A percentile compares a stretch with the other conserved stretches of the same genome.
These are phyloP conservation scores for Crithidia acanthocephali DNA, from an alignment of 208 protist genomes.

Conservation along the genomic window DNA sequence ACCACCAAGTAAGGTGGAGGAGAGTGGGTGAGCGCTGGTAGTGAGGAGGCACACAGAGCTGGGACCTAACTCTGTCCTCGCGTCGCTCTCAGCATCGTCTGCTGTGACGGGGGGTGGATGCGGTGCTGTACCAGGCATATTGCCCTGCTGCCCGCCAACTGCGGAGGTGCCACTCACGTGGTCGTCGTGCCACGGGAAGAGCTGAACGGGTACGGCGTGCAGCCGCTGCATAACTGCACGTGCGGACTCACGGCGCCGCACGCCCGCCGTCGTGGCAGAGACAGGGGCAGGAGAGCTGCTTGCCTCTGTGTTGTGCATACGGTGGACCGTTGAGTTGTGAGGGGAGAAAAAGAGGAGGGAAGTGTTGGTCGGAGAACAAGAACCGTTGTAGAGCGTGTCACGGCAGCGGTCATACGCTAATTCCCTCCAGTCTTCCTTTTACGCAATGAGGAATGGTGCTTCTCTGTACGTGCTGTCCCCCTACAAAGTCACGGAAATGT, in stretches of 20 bases:
- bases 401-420: no score
- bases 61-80: slow-evolving; percentile 13
- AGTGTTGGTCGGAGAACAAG: no score
- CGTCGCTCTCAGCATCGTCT: background rate
- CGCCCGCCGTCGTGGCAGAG: background rate
- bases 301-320: background rate
- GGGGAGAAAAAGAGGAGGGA: no score
- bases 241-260: slow-evolving; percentile 49
- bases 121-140: background rate
- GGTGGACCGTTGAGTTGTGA: no score
- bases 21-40: background rate
- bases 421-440: no score
- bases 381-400: no score
- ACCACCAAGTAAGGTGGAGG: background rate
- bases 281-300: background rate
- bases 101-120: background rate
- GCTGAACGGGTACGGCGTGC: slow-evolving; percentile 47
- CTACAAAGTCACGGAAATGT: no score
- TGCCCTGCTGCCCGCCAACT: background rate
- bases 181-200: slow-evolving; percentile 28
- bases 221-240: slow-evolving; percentile 52
- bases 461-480: no score
- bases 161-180: background rate
- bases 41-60: slow-evolving; percentile 27
- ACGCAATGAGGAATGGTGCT: no score